phyloP scores from a whole-genome alignment of 2,329 filamentous ascomycete genomes.

The Beauveria pseudobassiana region DNA sequence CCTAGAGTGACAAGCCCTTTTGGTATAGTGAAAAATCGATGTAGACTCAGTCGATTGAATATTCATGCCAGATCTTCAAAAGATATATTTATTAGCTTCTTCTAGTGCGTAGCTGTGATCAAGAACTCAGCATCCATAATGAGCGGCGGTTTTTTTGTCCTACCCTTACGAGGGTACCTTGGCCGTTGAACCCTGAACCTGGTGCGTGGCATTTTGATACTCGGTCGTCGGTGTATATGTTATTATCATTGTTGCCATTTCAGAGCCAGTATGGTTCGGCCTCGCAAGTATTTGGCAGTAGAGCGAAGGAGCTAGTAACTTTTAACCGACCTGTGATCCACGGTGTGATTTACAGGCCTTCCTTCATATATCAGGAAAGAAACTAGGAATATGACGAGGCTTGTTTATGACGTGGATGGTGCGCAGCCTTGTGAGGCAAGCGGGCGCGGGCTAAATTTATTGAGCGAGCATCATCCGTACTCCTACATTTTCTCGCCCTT shows the following conservation, averaged over 20 bases:
- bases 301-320: neutral
- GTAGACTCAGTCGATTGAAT: too few relatives aligned
- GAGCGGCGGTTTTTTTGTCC: too few relatives aligned
- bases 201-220: neutral
- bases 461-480: too few relatives aligned
- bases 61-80: too few relatives aligned
- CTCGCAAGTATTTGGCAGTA: too few relatives aligned
- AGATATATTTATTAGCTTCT: too few relatives aligned
- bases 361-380: neutral
- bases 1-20: too few relatives aligned
- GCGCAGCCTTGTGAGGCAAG: neutral
- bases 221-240: neutral
- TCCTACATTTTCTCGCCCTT: too few relatives aligned
- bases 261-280: too few relatives aligned
- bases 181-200: neutral
- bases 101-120: too few relatives aligned
- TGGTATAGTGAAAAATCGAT: too few relatives aligned
- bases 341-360: neutral
- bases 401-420: neutral
- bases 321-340: neutral
- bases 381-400: neutral
- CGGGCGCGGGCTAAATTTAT: neutral
- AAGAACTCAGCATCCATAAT: too few relatives aligned
- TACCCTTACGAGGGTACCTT: neutral
- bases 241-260: neutral